Percentiles rank a stretch among this genome's conserved stretches.
Conservation (phyloP, 768 basidiomycete species). For the Lentinula lateritia region DNA sequence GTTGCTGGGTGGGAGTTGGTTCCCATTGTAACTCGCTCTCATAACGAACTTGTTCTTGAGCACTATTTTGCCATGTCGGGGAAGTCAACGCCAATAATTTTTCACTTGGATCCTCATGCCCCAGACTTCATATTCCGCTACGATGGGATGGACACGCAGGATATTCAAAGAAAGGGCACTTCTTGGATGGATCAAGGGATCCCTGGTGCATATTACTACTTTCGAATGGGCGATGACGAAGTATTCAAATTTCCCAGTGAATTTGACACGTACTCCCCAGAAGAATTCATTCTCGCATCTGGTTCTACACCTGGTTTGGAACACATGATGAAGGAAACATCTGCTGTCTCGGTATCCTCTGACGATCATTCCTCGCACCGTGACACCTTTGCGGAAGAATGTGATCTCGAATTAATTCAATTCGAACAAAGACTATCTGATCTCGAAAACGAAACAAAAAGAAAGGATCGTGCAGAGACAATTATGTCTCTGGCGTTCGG, state of each 20-base stretch:
- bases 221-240: slow-evolving; percentile 4
- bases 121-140: slow-evolving; percentile 5
- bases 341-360: not conserved
- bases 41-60: slow-evolving; percentile 4
- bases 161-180: not conserved
- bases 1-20: slow-evolving; percentile 5
- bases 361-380: not conserved
- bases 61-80: slow-evolving; percentile 2
- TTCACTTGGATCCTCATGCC: not conserved
- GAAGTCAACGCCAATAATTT: not conserved
- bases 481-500: not conserved
- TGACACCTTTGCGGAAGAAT: not conserved
- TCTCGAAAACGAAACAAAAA: not conserved
- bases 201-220: slow-evolving; percentile 4
- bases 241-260: not conserved
- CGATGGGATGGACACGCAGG: not conserved
- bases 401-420: not conserved
- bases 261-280: not conserved
- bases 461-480: not conserved
- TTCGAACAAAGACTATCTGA: not conserved
- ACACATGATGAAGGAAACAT: not conserved
- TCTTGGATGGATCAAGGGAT: not conserved
- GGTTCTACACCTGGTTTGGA: not conserved
- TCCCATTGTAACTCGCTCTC: not conserved
- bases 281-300: not conserved